These are phyloP conservation scores for Trichoderma cornu-damae DNA, from an alignment of 2,329 filamentous ascomycete genomes.

Conservation along the genomic window DNA sequence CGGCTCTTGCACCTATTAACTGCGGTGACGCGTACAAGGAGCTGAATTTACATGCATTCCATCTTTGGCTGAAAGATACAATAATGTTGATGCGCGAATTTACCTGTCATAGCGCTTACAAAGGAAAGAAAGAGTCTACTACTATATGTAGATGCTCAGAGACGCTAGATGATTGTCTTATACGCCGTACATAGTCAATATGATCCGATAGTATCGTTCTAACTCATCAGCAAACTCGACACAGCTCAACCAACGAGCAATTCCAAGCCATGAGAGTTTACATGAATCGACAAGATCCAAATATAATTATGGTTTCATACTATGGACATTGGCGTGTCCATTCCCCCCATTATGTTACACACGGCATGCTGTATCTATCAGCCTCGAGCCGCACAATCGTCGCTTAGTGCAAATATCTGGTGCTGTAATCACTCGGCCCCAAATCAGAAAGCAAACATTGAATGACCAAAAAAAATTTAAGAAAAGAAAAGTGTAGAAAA, in stretches of 20 bases:
- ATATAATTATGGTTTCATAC: not conserved
- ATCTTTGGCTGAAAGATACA: no score
- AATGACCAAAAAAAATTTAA: not conserved
- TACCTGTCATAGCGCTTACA: no score
- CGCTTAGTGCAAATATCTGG: not conserved
- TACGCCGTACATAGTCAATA: no score
- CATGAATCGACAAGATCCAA: no score
- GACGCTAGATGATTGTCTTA: no score
- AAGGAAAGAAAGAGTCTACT: no score
- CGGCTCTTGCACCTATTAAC: not conserved
- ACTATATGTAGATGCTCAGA: no score
- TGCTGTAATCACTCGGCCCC: not conserved
- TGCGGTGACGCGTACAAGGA: not conserved
- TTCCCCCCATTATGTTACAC: not conserved
- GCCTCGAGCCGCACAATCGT: not conserved
- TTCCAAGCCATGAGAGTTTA: not conserved
- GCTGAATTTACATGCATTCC: not conserved
- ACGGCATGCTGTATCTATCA: not conserved
- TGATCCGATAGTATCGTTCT: not conserved
- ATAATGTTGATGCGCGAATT: no score
- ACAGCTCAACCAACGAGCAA: not conserved
- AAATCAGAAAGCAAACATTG: constrained; percentile 2
- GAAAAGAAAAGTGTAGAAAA: not conserved
- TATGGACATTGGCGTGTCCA: not conserved
- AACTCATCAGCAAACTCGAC: not conserved